phyloP scores from a whole-genome alignment of 2,329 filamentous ascomycete genomes.

The Scedosporium minutisporum region DNA sequence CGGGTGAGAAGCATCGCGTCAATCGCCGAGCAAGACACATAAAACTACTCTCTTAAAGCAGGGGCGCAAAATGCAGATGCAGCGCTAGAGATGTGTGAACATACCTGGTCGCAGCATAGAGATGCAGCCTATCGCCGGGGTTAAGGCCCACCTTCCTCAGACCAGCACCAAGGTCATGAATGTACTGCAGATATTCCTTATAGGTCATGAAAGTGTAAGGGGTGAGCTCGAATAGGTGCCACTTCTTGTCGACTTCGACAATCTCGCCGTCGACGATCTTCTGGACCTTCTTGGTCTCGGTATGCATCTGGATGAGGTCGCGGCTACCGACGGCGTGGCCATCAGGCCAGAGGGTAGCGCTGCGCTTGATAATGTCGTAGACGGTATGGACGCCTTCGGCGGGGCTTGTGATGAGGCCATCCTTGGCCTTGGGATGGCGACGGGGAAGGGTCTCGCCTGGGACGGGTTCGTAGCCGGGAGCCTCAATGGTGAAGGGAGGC shows the following conservation, averaged over 20 bases:
- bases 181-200: constrained; percentile 64
- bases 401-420: constrained; percentile 58
- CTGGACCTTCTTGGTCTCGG: constrained; percentile 80
- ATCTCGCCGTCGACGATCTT: constrained; percentile 78
- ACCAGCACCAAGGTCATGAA: constrained; percentile 61
- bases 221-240: constrained; percentile 81
- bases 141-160: constrained; percentile 65
- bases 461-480: constrained; percentile 55
- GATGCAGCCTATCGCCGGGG: constrained; percentile 60
- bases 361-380: constrained; percentile 67
- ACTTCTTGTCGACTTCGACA: constrained; percentile 77
- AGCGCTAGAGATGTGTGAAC: constrained; percentile 12
- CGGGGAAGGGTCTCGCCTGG: constrained; percentile 79
- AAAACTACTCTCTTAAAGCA: neutral
- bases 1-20: neutral
- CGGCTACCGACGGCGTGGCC: constrained; percentile 61
- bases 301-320: constrained; percentile 66
- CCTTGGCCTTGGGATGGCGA: constrained; percentile 60
- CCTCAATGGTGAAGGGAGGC: constrained; percentile 67
- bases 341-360: constrained; percentile 52
- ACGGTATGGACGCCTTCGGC: constrained; percentile 63
- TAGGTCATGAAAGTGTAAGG: constrained; percentile 69
- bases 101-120: constrained; percentile 76
- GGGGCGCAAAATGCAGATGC: neutral
- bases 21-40: too few species aligned